Conservation (phyloP, 805 yeast genomes). For the Wickerhamomyces bisporus region DNA sequence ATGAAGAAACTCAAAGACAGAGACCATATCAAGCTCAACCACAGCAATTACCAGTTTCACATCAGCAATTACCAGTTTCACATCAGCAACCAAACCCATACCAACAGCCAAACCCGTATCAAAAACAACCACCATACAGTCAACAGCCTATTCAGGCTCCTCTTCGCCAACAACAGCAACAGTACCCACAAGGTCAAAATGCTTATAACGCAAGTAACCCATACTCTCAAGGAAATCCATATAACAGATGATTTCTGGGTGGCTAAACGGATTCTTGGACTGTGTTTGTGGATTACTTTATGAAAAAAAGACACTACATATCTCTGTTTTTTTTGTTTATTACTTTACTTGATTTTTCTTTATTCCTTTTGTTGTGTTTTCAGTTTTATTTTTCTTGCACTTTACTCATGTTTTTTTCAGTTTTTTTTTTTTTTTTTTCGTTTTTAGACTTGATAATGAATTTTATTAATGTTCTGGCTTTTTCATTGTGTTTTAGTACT, state of each 20-base stretch:
- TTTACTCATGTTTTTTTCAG: neutral
- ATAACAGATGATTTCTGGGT: constrained; percentile 10
- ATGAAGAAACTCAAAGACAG: constrained; percentile 2
- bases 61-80: constrained; percentile 6
- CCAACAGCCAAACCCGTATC: constrained; percentile 5
- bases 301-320: neutral
- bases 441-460: too few species aligned
- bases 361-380: too few species aligned
- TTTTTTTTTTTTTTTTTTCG: too few species aligned
- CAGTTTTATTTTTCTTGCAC: neutral
- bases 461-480: too few species aligned
- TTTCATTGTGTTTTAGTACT: neutral
- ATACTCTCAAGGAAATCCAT: constrained; percentile 13
- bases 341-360: neutral
- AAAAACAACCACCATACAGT: constrained; percentile 6
- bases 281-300: neutral
- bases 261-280: too few species aligned
- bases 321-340: neutral
- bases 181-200: constrained; percentile 1
- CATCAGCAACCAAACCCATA: constrained; percentile 6
- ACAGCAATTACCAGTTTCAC: constrained; percentile 5
- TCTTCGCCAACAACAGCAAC: constrained; percentile 9
- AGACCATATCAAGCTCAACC: constrained; percentile 4
- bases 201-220: neutral
- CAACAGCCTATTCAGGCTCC: constrained; percentile 6